A percentile compares a stretch with the other conserved stretches of the same genome.
Conservation (phyloP, 2,329 filamentous ascomycete genomes). For the Eutypa lata region DNA sequence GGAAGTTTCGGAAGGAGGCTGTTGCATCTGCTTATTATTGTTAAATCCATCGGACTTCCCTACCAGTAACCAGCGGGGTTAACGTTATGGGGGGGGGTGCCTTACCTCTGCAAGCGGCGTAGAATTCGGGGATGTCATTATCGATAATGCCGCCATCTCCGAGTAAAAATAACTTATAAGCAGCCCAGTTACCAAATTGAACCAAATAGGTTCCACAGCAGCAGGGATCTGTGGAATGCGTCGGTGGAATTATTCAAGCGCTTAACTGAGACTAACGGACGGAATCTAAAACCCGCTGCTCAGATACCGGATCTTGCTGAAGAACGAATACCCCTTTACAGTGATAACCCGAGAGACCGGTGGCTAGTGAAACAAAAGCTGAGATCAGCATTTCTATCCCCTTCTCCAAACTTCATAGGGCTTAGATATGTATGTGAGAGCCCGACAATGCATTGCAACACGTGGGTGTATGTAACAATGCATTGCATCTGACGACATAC, state of each 20-base stretch:
- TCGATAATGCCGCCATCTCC: background rate
- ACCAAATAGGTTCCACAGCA: background rate
- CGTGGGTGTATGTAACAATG: background rate
- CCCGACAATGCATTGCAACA: background rate
- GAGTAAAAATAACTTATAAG: background rate
- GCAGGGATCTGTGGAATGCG: background rate
- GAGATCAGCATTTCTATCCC: background rate
- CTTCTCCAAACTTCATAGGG: background rate
- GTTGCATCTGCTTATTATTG: slow-evolving; percentile 1
- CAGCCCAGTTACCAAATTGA: background rate
- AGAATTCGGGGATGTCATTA: background rate
- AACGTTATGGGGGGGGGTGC: background rate
- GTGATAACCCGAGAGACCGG: background rate
- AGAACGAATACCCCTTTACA: background rate
- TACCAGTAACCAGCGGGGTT: background rate
- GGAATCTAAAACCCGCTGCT: background rate
- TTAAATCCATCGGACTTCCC: background rate
- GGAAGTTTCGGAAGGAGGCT: background rate
- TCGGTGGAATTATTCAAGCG: background rate
- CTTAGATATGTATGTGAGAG: background rate
- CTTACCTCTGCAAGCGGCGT: background rate
- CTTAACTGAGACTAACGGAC: background rate
- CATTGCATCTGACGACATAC: too few relatives aligned
- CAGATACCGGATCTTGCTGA: background rate
- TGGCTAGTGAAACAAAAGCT: background rate